Conservation (phyloP, 345 rosid species). For the Eucalyptus brandiana region DNA sequence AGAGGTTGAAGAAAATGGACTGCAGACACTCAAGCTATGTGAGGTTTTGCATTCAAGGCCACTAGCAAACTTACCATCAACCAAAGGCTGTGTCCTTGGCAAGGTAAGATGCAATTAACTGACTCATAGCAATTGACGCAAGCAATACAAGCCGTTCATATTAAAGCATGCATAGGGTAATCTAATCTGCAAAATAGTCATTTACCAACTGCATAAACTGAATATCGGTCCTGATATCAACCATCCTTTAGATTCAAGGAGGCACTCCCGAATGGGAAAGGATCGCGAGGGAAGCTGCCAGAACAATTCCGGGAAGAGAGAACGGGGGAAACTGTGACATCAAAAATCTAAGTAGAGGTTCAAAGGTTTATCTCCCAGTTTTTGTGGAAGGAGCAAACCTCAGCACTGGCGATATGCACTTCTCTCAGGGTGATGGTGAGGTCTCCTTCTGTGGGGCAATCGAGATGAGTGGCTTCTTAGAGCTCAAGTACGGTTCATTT, state of each 20-base stretch:
- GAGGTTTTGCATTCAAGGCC: conserved; percentile 85
- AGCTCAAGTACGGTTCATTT: conserved; percentile 44
- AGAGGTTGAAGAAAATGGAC: conserved; percentile 55
- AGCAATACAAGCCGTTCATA: not conserved
- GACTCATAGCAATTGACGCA: not conserved
- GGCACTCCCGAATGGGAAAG: conserved; percentile 75
- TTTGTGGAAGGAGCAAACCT: conserved; percentile 86
- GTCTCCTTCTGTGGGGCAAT: conserved; percentile 92
- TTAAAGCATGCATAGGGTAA: not conserved
- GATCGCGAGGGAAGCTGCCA: conserved; percentile 62
- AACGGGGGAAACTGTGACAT: conserved; percentile 98
- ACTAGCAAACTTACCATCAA: conserved; percentile 59
- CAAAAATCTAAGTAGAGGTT: conserved; percentile 81
- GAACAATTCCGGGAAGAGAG: conserved; percentile 94
- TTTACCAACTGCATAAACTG: not conserved
- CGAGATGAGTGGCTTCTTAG: conserved; percentile 91
- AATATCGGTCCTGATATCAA: not conserved
- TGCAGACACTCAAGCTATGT: conserved; percentile 32
- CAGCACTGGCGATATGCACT: conserved; percentile 95
- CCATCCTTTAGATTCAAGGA: conserved; percentile 32
- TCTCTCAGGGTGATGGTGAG: conserved; percentile 97
- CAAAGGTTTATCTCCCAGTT: conserved; percentile 78
- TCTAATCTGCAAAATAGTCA: not conserved
- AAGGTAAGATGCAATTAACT: conserved; percentile 8
- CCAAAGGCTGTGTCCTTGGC: conserved; percentile 72